phyloP scores from a whole-genome alignment of 148 eudicot genomes.

The Camellia sinensis region DNA sequence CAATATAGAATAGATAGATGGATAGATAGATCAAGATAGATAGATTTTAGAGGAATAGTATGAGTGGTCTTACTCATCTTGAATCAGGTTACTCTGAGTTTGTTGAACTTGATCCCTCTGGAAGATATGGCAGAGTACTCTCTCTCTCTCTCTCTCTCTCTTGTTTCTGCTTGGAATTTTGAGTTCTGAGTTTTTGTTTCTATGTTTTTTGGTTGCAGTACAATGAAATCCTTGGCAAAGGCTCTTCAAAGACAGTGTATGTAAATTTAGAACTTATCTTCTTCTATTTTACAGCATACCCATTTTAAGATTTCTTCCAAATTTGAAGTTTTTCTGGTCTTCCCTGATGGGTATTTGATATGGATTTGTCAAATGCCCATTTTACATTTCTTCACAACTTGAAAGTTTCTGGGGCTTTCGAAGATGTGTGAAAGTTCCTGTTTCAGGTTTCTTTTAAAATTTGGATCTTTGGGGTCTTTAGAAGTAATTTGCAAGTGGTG shows the following conservation, averaged over 20 bases:
- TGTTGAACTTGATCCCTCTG: too few relatives aligned
- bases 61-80: too few relatives aligned
- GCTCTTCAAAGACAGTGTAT: constrained; percentile 43
- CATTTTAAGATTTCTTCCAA: constrained; percentile 19
- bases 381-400: background rate
- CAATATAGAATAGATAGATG: too few relatives aligned
- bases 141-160: background rate
- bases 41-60: too few relatives aligned
- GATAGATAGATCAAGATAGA: too few relatives aligned
- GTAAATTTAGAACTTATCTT: constrained; percentile 12
- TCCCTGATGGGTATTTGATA: constrained; percentile 22
- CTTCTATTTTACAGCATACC: constrained; percentile 1
- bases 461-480: background rate
- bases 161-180: background rate
- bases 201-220: background rate
- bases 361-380: constrained; percentile 16
- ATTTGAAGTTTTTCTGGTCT: constrained; percentile 11
- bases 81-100: too few relatives aligned
- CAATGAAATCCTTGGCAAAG: background rate
- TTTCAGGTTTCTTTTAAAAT: background rate
- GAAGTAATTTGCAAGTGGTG: background rate
- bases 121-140: background rate
- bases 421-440: constrained; percentile 9
- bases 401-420: background rate
- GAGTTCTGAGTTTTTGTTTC: background rate